Conservation (phyloP, 2,329 filamentous ascomycete species). For the Graphilbum sp. region DNA sequence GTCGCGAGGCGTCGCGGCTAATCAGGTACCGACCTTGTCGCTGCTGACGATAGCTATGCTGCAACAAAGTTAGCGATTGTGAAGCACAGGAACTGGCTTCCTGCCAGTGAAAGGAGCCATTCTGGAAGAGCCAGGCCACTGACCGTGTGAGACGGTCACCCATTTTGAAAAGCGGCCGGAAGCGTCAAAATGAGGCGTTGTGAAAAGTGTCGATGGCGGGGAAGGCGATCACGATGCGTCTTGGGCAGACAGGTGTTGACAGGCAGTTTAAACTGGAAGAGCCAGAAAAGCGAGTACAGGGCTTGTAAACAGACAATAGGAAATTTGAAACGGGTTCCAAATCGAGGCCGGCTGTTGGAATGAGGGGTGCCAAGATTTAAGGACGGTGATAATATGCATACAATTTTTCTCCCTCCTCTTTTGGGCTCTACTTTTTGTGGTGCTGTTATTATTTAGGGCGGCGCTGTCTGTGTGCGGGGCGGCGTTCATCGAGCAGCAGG, state of each 20-base stretch:
- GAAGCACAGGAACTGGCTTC: neutral
- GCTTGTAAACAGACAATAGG: neutral
- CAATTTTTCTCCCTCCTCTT: neutral
- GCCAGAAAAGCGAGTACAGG: neutral
- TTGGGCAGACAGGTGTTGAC: no score
- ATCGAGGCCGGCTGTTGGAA: no score
- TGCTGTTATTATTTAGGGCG: neutral
- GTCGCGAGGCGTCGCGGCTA: no score
- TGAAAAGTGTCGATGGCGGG: neutral
- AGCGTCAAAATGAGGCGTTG: neutral
- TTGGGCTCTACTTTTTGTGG: neutral
- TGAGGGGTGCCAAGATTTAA: neutral
- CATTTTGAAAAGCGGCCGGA: slow-evolving; percentile 33
- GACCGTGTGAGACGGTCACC: slow-evolving; percentile 92
- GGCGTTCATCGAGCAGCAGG: neutral
- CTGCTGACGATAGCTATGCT: slow-evolving; percentile 98
- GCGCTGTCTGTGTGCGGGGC: neutral
- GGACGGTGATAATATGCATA: neutral
- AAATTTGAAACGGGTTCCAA: no score
- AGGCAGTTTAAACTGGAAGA: no score
- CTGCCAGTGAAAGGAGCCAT: neutral
- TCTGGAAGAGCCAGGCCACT: slow-evolving; percentile 13
- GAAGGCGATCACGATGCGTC: neutral
- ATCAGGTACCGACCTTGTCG: slow-evolving; percentile 69
- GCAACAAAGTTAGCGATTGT: slow-evolving; percentile 14